Evolutionary conservation across 805 yeast genomes (phyloP).

Genomic region (Candida lessepsii): DNA sequence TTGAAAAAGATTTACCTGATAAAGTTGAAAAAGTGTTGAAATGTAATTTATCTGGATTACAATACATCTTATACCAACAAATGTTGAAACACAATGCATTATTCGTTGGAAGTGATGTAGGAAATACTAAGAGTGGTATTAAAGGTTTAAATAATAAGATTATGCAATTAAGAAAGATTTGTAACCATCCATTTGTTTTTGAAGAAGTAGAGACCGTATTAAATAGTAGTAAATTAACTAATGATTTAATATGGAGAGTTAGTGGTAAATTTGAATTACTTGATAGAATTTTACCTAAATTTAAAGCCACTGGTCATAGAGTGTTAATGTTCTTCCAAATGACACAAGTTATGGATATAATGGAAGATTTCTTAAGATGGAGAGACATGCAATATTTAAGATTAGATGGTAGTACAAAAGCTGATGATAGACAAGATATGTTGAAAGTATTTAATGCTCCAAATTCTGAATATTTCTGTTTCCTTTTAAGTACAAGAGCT

Average conservation of each 20-base stretch:
- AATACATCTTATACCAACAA: constrained; percentile 67
- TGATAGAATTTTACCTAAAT: constrained; percentile 73
- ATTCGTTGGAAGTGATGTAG: constrained; percentile 62
- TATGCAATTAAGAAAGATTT: constrained; percentile 82
- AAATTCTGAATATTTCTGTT: constrained; percentile 72
- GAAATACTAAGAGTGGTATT: constrained; percentile 62
- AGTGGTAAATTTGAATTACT: constrained; percentile 80
- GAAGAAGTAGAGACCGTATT: constrained; percentile 75
- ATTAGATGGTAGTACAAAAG: constrained; percentile 79
- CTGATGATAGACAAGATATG: constrained; percentile 79
- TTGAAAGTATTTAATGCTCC: constrained; percentile 74
- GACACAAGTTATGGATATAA: constrained; percentile 88
- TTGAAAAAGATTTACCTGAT: constrained; percentile 81
- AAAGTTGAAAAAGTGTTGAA: constrained; percentile 81
- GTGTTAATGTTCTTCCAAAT: constrained; percentile 82
- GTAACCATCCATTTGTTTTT: constrained; percentile 86
- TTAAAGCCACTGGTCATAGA: constrained; percentile 71
- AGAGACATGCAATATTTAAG: constrained; percentile 68
- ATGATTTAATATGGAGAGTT: constrained; percentile 69
- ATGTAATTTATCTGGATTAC: constrained; percentile 74
- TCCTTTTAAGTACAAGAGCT: constrained; percentile 79
- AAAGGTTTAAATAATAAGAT: constrained; percentile 79
- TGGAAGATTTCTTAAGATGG: constrained; percentile 78
- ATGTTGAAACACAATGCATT: constrained; percentile 72
- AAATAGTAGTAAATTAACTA: constrained; percentile 60